Evolutionary conservation across 2,329 filamentous ascomycete species (phyloP), one percentile per base, ranked within the genome.

Genomic region (Colletotrichum agaves): DNA sequence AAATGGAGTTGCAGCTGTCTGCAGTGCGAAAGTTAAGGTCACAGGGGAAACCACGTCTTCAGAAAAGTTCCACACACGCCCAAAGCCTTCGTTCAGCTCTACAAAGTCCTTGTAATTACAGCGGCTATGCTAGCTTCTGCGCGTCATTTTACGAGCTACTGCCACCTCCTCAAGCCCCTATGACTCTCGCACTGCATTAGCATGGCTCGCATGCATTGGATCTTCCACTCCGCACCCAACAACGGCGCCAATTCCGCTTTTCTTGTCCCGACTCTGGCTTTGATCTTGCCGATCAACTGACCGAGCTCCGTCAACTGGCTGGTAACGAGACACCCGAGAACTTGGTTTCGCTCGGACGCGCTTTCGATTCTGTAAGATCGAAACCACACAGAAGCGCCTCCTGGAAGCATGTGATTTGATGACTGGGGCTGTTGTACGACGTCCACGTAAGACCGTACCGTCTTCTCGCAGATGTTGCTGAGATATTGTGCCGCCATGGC

Each of bases 381-480:
- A 8, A 60, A 64, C 55, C 61, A 52, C 35, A 60, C 60, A 19
- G 41, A 41, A 0, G 46, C 15, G 3, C 31, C 61, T 43, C 37
- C 53, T 43, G 37, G 53, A 13, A 50, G n/a, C 1, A 13, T 4
- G 10, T 13, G 11, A 5, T 17, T 52, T 2, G 23, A 3, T 5
- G 53, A 19, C 23, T 21, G 61, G 11, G 35, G 1, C 19, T 50
- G 35, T 23, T 43, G 53, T 1, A 33, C 6, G 3, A 64, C 46
- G 15, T 52, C 61, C 0, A 64, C 46, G 27, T 64, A 64, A 19
- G 35, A 64, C 13, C 61, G 44, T 1, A 64, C 61, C 2, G 46
- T 64, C 61, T 53, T 64, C 33, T 64, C 46, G 55, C 61, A 64
- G 2, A 60, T 60, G n/a, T 53, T 59, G 46, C 55, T 64, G 3